Percentiles rank a stretch among this genome's conserved stretches.
Conservation (phyloP, 148 eudicot species). For the Camellia sinensis region DNA sequence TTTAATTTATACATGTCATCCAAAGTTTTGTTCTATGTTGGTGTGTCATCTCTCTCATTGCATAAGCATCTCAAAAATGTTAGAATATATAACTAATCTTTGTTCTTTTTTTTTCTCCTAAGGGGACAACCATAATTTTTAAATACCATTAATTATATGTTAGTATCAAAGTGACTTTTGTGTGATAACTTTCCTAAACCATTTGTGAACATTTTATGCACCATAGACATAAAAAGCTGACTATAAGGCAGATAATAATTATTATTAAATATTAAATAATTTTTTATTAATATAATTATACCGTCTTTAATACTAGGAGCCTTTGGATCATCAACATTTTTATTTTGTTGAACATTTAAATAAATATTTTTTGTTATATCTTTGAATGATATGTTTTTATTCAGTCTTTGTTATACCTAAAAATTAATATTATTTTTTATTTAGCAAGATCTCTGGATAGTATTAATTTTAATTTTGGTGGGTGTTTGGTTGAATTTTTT, state of each 20-base stretch:
- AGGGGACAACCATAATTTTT: conserved; percentile 14
- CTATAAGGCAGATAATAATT: neutral
- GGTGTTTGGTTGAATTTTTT: too few relatives aligned
- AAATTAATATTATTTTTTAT: too few relatives aligned
- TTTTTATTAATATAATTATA: neutral
- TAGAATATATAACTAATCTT: neutral
- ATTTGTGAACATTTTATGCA: neutral
- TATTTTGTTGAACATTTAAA: too few relatives aligned
- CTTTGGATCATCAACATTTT: neutral
- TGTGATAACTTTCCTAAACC: neutral
- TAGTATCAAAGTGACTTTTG: neutral
- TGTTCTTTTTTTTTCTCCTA: neutral
- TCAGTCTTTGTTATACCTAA: too few relatives aligned
- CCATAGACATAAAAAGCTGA: neutral
- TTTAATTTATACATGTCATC: conserved; percentile 18
- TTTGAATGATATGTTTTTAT: too few relatives aligned
- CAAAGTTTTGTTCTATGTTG: conserved; percentile 25
- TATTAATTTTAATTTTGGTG: too few relatives aligned
- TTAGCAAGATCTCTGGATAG: too few relatives aligned
- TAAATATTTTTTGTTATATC: too few relatives aligned
- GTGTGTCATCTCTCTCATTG: conserved; percentile 20
- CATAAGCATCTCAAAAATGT: conserved; percentile 9
- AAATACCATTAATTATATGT: neutral
- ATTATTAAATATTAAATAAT: neutral
- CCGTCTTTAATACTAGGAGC: neutral